These are phyloP conservation scores for Luffa aegyptiaca DNA, from an alignment of 306 rosid species.

Conservation along the genomic window DNA sequence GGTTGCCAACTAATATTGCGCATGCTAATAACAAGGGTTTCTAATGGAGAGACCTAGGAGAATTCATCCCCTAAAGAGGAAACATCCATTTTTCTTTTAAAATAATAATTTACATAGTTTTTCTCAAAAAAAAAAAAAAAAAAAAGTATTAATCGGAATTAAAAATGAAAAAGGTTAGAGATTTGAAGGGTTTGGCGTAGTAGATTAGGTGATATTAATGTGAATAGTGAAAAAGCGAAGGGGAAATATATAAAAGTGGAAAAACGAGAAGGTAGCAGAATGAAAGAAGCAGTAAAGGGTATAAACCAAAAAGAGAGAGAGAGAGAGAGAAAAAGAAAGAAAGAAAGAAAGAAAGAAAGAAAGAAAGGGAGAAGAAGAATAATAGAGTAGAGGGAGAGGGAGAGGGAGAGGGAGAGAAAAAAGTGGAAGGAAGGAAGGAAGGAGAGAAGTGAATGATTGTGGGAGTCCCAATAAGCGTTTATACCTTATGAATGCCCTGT, in stretches of 20 bases:
- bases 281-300: neutral
- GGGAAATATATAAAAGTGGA: neutral
- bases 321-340: neutral
- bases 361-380: neutral
- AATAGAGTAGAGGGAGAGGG: too few relatives aligned
- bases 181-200: too few relatives aligned
- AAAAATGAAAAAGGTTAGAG: too few relatives aligned
- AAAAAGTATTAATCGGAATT: too few relatives aligned
- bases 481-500: constrained; percentile 12
- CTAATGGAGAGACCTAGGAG: neutral
- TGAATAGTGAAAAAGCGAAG: neutral
- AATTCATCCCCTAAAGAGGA: constrained; percentile 8
- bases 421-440: neutral
- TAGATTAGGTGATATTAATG: too few relatives aligned
- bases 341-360: neutral
- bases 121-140: neutral
- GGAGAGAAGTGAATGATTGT: constrained; percentile 16
- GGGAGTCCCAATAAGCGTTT: constrained; percentile 46
- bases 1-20: neutral
- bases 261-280: neutral
- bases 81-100: neutral
- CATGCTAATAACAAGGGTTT: constrained; percentile 1
- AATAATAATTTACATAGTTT: neutral
- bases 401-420: neutral
- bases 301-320: too few relatives aligned